Conservation (phyloP, 768 basidiomycete genomes). For the Russula brevipes region DNA sequence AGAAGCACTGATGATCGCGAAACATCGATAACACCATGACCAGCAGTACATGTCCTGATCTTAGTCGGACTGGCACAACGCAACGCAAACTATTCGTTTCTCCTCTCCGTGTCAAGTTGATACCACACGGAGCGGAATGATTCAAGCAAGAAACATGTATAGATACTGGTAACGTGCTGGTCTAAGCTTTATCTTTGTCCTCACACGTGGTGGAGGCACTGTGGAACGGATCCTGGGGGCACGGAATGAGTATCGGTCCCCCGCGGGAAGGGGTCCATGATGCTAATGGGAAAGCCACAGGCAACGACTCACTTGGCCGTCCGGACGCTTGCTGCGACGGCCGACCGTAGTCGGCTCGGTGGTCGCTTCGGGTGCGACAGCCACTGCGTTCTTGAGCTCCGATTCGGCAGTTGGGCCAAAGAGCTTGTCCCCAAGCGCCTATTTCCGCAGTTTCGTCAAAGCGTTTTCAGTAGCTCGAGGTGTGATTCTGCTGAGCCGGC, state of each 20-base stretch:
- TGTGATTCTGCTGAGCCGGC: not conserved
- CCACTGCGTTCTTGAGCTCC: not conserved
- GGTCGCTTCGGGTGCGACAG: constrained; percentile 1
- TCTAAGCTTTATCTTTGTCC: not conserved
- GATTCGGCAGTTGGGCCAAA: constrained; percentile 9
- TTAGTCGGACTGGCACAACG: too few species aligned
- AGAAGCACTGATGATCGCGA: too few species aligned
- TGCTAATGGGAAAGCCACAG: not conserved
- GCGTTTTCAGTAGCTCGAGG: not conserved
- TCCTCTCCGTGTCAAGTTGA: not conserved
- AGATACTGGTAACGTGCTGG: not conserved
- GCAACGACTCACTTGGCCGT: constrained; percentile 3
- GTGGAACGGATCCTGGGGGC: constrained; percentile 2
- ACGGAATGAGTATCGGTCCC: not conserved
- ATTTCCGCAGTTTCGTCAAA: not conserved
- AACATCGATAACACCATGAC: too few species aligned
- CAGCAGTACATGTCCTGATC: too few species aligned
- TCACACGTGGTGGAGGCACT: not conserved
- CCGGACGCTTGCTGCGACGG: constrained; percentile 4
- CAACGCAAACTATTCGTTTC: not conserved
- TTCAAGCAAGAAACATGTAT: not conserved
- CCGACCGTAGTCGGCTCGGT: not conserved
- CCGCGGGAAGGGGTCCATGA: not conserved
- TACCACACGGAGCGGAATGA: not conserved
- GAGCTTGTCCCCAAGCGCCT: constrained; percentile 3